Evolutionary conservation across 2,329 filamentous ascomycete genomes (phyloP), one percentile per base, ranked within the genome.

Genomic region (Cladorrhinum sp.): DNA sequence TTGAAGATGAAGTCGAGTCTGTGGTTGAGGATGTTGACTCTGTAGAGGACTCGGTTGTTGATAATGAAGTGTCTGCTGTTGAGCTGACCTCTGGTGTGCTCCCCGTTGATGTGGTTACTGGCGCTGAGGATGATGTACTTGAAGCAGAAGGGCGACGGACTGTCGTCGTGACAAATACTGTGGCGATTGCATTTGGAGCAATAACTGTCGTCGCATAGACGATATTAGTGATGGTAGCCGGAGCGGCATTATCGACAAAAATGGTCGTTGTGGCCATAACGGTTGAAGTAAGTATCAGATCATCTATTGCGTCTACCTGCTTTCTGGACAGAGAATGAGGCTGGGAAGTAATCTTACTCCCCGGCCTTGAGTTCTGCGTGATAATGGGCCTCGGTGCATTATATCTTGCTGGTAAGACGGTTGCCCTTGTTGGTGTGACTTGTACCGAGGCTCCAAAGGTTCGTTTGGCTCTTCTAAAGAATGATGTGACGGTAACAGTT

Each of bases 111-210:
- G 48, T 28, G 21, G 26, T 28, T 36, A 8, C 36, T 20, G 58
- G 55, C 16, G 52, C 60, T 5, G 60, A 3, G 0, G 55, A 2
- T 16, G 33, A 56, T 9, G 60, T 39, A 14, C 30, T 60, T 28
- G 61, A 39, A 8, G 50, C 58, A 20, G 39, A 64, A 18, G 64
- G 63, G 10, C 59, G 18, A 8, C 64, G 64, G 1, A 68, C 52
- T 1, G 64, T 68, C 9, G 65, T 66, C 2, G 65, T 69, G 1
- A 66, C 58, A 21, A 67, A 67, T 5, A 69, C 64, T 0, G 69
- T 71, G 0, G 65, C 65, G 4, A 63, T 65, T 23, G 62, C 65
- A 49, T 64, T 66, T 7, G 65, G 65, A 2, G 66, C 67, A 14
- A 66, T 55, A 10, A 61, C 59, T 1, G 63, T 61, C 0, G 69